phyloP scores from a whole-genome alignment of 2,329 filamentous ascomycete species.

The Aspergillus novofumigatus region DNA sequence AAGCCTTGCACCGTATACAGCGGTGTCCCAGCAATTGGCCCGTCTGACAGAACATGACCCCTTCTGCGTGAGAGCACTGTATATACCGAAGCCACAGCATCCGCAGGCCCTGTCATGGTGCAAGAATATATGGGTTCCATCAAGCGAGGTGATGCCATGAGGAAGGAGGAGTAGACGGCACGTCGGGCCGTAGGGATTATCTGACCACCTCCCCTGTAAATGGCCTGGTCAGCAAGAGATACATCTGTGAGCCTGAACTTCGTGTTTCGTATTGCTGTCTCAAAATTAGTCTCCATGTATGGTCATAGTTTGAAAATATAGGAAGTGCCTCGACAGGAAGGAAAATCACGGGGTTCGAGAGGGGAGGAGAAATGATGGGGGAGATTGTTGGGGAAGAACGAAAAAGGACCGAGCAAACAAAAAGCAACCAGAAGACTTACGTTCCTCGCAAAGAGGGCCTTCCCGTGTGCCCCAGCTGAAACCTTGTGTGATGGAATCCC shows the following conservation, averaged over 20 bases:
- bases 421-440: constrained; percentile 51
- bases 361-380: neutral
- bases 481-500: constrained; percentile 89
- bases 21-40: constrained; percentile 88
- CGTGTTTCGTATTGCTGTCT: constrained; percentile 83
- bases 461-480: constrained; percentile 96
- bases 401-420: constrained; percentile 2
- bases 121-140: constrained; percentile 97
- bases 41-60: constrained; percentile 91
- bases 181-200: constrained; percentile 93
- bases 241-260: constrained; percentile 97
- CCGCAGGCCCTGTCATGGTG: constrained; percentile 86
- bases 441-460: constrained; percentile 96
- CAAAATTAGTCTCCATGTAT: neutral
- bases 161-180: constrained; percentile 91
- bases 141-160: constrained; percentile 91
- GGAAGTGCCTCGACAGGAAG: neutral
- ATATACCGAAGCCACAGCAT: constrained; percentile 83
- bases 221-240: constrained; percentile 78
- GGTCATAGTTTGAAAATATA: neutral
- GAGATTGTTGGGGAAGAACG: neutral
- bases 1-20: constrained; percentile 88
- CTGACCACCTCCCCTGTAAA: constrained; percentile 91
- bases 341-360: neutral
- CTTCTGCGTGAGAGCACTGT: constrained; percentile 83